Evolutionary conservation across 192 early-diverging fungal species (phyloP).

Genomic region (Entophlyctis luteolus): DNA sequence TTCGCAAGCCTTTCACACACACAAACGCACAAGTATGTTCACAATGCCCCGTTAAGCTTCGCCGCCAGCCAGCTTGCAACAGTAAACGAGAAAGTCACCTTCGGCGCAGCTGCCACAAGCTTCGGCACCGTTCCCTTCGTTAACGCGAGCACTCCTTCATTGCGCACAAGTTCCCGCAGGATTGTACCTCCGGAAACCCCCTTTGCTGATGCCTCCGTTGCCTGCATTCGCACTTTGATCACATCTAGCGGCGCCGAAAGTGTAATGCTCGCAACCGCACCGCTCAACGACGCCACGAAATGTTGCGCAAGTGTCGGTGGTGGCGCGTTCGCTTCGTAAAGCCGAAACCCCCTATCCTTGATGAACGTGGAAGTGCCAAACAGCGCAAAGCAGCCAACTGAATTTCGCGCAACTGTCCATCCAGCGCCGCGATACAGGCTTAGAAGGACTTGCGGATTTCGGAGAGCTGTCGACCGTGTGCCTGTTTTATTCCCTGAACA

Average conservation of each 20-base stretch:
- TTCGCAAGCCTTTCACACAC: too few species aligned
- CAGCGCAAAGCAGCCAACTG: conserved; percentile 84
- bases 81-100: conserved; percentile 88
- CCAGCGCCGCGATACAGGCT: conserved; percentile 58
- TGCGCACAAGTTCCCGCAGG: conserved; percentile 68
- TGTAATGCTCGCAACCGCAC: conserved; percentile 78
- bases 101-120: conserved; percentile 61
- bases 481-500: too few species aligned
- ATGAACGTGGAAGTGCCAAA: conserved; percentile 85
- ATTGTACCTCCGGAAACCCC: conserved; percentile 72
- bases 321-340: conserved; percentile 66
- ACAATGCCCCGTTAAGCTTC: too few species aligned
- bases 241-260: conserved; percentile 92
- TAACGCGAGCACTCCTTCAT: conserved; percentile 79
- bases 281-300: conserved; percentile 82
- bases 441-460: conserved; percentile 2
- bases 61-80: too few species aligned
- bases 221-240: conserved; percentile 92
- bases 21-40: too few species aligned
- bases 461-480: too few species aligned
- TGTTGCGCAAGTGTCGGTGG: conserved; percentile 81
- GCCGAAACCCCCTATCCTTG: conserved; percentile 78
- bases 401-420: conserved; percentile 88
- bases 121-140: conserved; percentile 65
- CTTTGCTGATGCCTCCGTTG: conserved; percentile 73